phyloP scores from a whole-genome alignment of 169 alveolate species.

The Cyclospora cayetanensis region DNA sequence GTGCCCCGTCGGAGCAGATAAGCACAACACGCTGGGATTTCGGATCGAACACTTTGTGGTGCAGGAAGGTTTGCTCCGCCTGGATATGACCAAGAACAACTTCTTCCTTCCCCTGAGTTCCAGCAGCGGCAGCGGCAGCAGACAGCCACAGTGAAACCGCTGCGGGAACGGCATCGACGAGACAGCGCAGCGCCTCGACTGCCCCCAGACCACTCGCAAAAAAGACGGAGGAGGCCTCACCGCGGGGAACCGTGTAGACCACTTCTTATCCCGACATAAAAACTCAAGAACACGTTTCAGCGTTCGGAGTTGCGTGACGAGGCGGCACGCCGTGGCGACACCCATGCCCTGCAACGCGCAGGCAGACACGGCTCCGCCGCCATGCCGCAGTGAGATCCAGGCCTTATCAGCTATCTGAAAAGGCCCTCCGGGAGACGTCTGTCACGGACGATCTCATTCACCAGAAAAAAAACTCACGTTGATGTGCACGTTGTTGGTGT shows the following conservation, averaged over 20 bases:
- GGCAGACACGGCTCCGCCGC: not conserved
- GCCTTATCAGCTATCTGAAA: not conserved
- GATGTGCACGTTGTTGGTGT: slow-evolving; percentile 68
- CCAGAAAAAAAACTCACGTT: slow-evolving; percentile 41
- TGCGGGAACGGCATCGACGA: not conserved
- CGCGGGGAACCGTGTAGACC: slow-evolving; percentile 38
- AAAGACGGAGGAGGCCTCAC: too few relatives aligned
- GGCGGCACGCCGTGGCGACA: slow-evolving; percentile 47
- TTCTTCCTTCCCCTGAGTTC: slow-evolving; percentile 48
- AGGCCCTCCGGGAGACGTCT: not conserved
- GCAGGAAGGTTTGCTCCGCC: slow-evolving; percentile 26
- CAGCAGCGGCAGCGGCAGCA: not conserved
- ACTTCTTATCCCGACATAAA: slow-evolving; percentile 58
- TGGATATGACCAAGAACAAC: slow-evolving; percentile 19
- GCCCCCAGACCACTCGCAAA: too few relatives aligned
- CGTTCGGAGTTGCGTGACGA: slow-evolving; percentile 38
- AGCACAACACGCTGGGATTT: slow-evolving; percentile 25
- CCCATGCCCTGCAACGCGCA: slow-evolving; percentile 53
- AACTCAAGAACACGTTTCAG: slow-evolving; percentile 41
- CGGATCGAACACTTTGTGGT: slow-evolving; percentile 48
- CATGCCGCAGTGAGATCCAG: not conserved
- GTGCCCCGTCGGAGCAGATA: slow-evolving; percentile 9
- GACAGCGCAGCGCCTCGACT: too few relatives aligned
- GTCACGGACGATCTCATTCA: not conserved
- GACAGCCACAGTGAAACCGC: not conserved